Base-by-base conservation (phyloP, 2,329 filamentous ascomycete genomes). In the Chrysoporthe puriensis region DNA sequence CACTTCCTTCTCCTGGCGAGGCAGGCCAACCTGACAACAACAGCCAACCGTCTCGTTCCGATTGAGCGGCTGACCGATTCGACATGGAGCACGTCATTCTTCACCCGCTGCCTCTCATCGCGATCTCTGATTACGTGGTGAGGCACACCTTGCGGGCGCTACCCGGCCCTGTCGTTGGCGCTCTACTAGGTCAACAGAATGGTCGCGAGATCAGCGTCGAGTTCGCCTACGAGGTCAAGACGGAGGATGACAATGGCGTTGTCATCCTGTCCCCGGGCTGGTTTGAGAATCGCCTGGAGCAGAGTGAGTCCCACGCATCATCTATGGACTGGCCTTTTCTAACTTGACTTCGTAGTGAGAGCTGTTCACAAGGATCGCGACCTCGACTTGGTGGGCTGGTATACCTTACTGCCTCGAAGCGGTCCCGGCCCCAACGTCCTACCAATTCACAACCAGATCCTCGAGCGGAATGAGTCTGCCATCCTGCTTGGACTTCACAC, bases 41-140 rank as follows among this genome's bases (percentile, higher is more conserved):
- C 36, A 43, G 18, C 11, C 34, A n/a, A n/a, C 56, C 11, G 9
- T 13, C n/a, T 59, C 14, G 21, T n/a, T 60, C 50, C 46, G 34
- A 16, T 32, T 62, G 43, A 34, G 9, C 42, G 2, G 6, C 4
- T n/a, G 11, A 42, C n/a, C 36, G 26, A 21, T 16, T 32, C 54
- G 58, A 46, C 4, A 70, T 70, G 68, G 66, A 68, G 62, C 64
- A 66, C 43, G 68, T 63, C 46, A 89, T 94, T 73, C 88, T 99
- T 21, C 96, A 99, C 76, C 96, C 96, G 36, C 90, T 99, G 61
- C 94, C 97, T 63, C 91, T 98, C 72, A 92, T 99, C 80, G 96
- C 92, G 72, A 96, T 99, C 74, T 97, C 95, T 73, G 96, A 99
- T 79, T 96, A 97, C 78, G 94, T 98, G 78, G 97, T 95, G 68